phyloP scores from a whole-genome alignment of 2,329 filamentous ascomycete genomes.

The Colletotrichum magnum region DNA sequence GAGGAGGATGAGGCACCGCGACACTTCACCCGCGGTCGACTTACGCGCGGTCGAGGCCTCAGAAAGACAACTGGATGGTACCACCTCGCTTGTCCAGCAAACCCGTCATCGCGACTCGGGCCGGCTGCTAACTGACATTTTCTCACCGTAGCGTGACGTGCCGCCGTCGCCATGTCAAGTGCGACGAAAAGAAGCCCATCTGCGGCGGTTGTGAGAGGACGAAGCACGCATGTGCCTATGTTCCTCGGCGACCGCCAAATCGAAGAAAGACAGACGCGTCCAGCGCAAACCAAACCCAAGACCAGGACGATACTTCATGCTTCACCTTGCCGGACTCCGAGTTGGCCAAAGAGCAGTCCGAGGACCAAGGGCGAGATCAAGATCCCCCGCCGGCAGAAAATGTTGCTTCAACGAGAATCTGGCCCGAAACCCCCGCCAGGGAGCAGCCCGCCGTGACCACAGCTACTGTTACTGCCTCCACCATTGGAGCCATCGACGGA shows the following conservation, averaged over 20 bases:
- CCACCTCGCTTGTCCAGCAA: neutral
- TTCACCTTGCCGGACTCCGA: neutral
- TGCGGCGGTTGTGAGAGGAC: conserved; percentile 40
- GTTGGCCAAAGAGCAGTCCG: too few relatives aligned
- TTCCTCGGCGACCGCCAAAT: conserved; percentile 16
- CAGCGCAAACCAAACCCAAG: neutral
- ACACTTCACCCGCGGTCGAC: conserved; percentile 32
- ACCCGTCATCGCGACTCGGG: neutral
- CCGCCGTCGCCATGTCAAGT: conserved; percentile 43
- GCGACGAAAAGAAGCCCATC: conserved; percentile 45
- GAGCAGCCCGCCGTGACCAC: neutral
- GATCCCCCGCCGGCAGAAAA: neutral
- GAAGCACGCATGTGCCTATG: conserved; percentile 16
- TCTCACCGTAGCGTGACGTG: conserved; percentile 25
- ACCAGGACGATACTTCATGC: neutral
- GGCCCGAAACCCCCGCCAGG: neutral
- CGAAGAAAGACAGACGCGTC: conserved; percentile 5
- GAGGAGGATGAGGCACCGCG: conserved; percentile 20
- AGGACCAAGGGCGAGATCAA: neutral
- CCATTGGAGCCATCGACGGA: neutral
- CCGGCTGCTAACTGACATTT: neutral
- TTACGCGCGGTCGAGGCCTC: conserved; percentile 33
- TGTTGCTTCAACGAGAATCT: neutral
- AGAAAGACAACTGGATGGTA: conserved; percentile 39
- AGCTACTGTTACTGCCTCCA: neutral